A percentile compares a stretch with the other conserved stretches of the same genome.
Evolutionary conservation across 805 yeast species (phyloP).

Genomic region (Starmerella vitae): DNA sequence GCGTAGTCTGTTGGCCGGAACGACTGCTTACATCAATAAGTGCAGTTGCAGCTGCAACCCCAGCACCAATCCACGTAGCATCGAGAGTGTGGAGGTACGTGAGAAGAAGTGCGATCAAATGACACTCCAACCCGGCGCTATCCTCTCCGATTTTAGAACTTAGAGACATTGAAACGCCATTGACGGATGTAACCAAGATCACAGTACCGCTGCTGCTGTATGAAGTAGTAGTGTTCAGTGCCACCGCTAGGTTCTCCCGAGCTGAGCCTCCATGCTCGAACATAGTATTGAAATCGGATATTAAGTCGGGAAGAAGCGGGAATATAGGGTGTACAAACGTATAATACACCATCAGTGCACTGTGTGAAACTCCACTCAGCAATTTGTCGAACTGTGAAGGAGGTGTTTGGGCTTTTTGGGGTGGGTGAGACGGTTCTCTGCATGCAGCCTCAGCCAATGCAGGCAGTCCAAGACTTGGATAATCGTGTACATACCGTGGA

Average conservation of each 20-base stretch:
- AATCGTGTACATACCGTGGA: not conserved
- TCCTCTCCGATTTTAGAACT: not conserved
- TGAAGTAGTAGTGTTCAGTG: slow-evolving; percentile 20
- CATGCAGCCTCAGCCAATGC: slow-evolving; percentile 16
- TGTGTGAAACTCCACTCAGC: slow-evolving; percentile 9
- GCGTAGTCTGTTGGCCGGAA: too few species aligned
- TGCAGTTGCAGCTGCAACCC: slow-evolving; percentile 23
- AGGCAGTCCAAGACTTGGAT: slow-evolving; percentile 5
- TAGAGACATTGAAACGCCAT: not conserved
- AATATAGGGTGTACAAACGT: slow-evolving; percentile 28
- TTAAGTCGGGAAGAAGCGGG: slow-evolving; percentile 29
- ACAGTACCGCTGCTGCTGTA: slow-evolving; percentile 1
- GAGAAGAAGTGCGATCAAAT: slow-evolving; percentile 27
- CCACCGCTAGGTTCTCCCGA: slow-evolving; percentile 21
- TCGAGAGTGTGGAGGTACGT: slow-evolving; percentile 26
- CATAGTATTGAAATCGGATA: slow-evolving; percentile 24
- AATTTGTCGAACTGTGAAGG: slow-evolving; percentile 8
- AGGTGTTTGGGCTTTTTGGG: slow-evolving; percentile 7
- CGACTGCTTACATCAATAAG: not conserved
- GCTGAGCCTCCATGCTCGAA: slow-evolving; percentile 20
- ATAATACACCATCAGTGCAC: slow-evolving; percentile 27
- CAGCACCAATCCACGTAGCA: slow-evolving; percentile 28
- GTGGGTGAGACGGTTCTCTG: not conserved
- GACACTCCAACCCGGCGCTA: slow-evolving; percentile 18
- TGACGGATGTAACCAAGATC: too few species aligned